Conservation (phyloP, 345 rosid genomes). For the Salix arbutifolia region DNA sequence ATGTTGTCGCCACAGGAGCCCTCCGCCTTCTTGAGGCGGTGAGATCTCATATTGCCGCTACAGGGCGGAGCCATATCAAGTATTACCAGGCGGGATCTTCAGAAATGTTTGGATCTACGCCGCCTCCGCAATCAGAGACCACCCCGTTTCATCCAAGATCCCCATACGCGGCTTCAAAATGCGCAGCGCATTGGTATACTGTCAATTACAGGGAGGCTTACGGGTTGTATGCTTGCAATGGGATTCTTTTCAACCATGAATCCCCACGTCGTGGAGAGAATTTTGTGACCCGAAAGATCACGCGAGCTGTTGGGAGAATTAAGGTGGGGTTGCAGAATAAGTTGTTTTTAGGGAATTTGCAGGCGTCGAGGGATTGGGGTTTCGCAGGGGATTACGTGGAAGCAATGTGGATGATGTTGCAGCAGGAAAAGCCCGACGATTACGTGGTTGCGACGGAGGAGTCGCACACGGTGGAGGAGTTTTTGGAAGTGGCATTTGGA, state of each 20-base stretch:
- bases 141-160: conserved; percentile 93
- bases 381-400: conserved; percentile 94
- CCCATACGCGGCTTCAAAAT: conserved; percentile 90
- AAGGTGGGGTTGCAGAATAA: conserved; percentile 79
- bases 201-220: conserved; percentile 94
- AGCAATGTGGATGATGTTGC: conserved; percentile 99
- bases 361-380: conserved; percentile 94
- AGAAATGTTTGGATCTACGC: conserved; percentile 94
- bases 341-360: conserved; percentile 74
- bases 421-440: conserved; percentile 87
- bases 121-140: conserved; percentile 80
- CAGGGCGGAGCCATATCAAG: conserved; percentile 55
- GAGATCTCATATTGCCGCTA: conserved; percentile 76
- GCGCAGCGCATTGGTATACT: conserved; percentile 97
- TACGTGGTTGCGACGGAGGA: conserved; percentile 96
- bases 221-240: conserved; percentile 82
- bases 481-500: conserved; percentile 72
- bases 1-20: conserved; percentile 90
- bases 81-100: conserved; percentile 96
- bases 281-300: conserved; percentile 88
- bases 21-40: conserved; percentile 93
- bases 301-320: conserved; percentile 88
- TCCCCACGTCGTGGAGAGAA: conserved; percentile 92
- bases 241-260: conserved; percentile 88
- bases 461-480: conserved; percentile 85